phyloP scores from a whole-genome alignment of 192 early-diverging fungal genomes.

The Linnemannia hyalina region DNA sequence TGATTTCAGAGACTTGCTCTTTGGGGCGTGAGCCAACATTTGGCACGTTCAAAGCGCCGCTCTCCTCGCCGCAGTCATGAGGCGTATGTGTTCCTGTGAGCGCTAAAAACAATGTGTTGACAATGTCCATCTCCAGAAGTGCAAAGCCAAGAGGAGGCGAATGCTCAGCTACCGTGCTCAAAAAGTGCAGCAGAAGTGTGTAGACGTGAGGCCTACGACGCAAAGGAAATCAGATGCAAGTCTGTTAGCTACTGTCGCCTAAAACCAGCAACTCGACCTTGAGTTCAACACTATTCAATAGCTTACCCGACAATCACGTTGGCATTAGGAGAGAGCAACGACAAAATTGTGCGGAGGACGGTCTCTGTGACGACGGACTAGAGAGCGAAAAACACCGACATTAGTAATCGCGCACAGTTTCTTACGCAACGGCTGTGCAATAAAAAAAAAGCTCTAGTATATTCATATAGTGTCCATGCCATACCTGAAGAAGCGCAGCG shows the following conservation, averaged over 20 bases:
- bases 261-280: neutral
- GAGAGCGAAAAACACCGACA: conserved; percentile 17
- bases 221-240: neutral
- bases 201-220: conserved; percentile 58
- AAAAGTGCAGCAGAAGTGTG: conserved; percentile 67
- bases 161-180: conserved; percentile 67
- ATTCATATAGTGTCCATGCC: neutral
- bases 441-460: neutral
- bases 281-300: neutral
- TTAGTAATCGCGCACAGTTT: neutral
- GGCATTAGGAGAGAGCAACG: conserved; percentile 64
- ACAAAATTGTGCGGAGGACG: conserved; percentile 70
- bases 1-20: conserved; percentile 69
- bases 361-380: conserved; percentile 70
- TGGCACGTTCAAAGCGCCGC: conserved; percentile 16
- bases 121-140: conserved; percentile 58
- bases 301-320: conserved; percentile 50
- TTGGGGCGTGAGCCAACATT: conserved; percentile 55
- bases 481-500: conserved; percentile 58
- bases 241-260: neutral
- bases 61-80: conserved; percentile 5
- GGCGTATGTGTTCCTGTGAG: conserved; percentile 56
- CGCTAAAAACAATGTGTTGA: conserved; percentile 60
- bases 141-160: conserved; percentile 63
- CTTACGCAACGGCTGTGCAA: neutral